Evolutionary conservation across 306 rosid genomes (phyloP), one percentile per base, ranked within the genome.

Genomic region (Ammopiptanthus mongolicus): DNA sequence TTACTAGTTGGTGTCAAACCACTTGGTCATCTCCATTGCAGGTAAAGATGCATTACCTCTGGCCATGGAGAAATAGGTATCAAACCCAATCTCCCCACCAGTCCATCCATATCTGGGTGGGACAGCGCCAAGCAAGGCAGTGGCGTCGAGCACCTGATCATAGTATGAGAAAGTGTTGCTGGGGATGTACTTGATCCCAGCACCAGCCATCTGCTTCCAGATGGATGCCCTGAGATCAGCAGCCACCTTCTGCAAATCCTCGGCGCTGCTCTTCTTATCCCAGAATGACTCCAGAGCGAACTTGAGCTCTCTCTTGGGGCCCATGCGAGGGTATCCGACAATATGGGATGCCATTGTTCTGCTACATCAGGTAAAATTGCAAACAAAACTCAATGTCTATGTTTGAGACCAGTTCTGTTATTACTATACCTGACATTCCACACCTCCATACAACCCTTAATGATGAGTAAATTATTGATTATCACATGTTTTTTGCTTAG

Each of bases 11-110:
- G 96, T 92, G 78, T 92, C 97, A 12, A 92, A 90, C 97, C 97
- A 92, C 87, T 92, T 92, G 83, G 97, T 92, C 97, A 92, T 92
- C 66, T 92, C 97, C 97, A 92, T 92, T 31, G 97, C 96, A 2
- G 96, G 97, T 1, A 90, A 90, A 22, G 94, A 73, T 52, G 92
- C 91, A 73, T 92, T 92, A 59, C 97, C 97, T 72, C 97, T 88
- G 53, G 89, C 97, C 97, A 92, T 92, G 66, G 97, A 90, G 82
- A 92, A 92, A 85, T 83, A 92, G 12, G 91, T 90, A 53, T 87
- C 93, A 9, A 92, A 92, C 51, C 91, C 92, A 65, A 92, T 92
- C 83, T 92, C 97, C 8, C 96, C 96, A 11, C 97, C 91, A 1
- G 65, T 79, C 92, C 92, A 92, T 3, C 91, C 91, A 8, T 92